A percentile compares a stretch with the other conserved stretches of the same genome.
phyloP scores from a whole-genome alignment of 208 protist genomes.

The Acanthamoeba sp. region DNA sequence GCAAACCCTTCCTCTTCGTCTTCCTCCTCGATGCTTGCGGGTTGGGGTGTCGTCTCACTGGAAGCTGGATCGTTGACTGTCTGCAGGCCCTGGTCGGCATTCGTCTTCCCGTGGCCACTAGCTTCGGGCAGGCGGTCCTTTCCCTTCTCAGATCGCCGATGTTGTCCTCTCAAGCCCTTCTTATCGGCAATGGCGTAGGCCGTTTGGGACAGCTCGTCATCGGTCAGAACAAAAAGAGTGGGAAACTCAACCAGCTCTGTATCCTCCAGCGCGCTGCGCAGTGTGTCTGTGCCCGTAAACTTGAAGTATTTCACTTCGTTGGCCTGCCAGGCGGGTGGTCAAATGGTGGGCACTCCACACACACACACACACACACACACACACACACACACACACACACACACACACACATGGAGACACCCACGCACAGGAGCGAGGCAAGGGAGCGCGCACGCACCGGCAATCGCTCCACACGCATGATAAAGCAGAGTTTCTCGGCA shows the following conservation, averaged over 20 bases:
- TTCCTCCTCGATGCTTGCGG: neutral
- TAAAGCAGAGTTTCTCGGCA: neutral
- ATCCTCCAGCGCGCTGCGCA: neutral
- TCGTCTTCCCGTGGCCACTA: neutral
- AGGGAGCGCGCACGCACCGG: neutral
- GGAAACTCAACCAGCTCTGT: constrained; percentile 54
- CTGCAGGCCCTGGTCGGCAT: neutral
- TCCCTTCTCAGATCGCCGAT: neutral
- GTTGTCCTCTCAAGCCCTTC: neutral
- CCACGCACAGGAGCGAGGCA: neutral
- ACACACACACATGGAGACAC: too few species aligned
- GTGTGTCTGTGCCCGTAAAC: neutral
- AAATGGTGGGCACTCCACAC: too few species aligned
- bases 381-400: too few species aligned
- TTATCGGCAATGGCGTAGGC: constrained; percentile 15
- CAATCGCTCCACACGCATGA: constrained; percentile 50
- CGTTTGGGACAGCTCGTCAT: neutral
- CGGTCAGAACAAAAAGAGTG: neutral
- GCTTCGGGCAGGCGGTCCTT: neutral
- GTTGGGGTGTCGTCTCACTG: neutral
- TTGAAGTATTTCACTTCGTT: constrained; percentile 39
- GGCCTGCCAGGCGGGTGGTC: neutral
- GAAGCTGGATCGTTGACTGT: neutral
- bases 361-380: too few species aligned
- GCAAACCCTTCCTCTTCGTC: constrained; percentile 54